phyloP scores from a whole-genome alignment of 1,284 basidiomycete genomes.

The Leccinum fallax region DNA sequence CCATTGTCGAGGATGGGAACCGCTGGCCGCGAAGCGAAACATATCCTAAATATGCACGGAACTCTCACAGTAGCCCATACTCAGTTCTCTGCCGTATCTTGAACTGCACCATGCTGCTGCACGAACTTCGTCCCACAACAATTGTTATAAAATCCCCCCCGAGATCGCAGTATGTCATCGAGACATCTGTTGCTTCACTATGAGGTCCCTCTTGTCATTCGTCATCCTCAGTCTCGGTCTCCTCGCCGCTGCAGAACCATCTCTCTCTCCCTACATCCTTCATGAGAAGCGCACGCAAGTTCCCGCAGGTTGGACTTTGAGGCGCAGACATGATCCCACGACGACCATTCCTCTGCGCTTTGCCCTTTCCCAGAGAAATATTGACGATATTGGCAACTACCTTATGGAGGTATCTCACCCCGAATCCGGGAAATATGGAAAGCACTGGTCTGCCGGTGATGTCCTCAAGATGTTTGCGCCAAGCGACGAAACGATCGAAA shows the following conservation, averaged over 20 bases:
- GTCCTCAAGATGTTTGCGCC: constrained; percentile 39
- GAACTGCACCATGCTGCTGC: constrained; percentile 7
- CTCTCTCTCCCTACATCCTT: constrained; percentile 15
- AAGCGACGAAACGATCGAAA: constrained; percentile 34
- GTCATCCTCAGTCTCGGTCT: constrained; percentile 23
- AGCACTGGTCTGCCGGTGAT: constrained; percentile 44
- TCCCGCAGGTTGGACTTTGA: constrained; percentile 38
- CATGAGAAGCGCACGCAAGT: constrained; percentile 41
- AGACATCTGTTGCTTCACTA: constrained; percentile 2
- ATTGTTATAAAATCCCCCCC: constrained; percentile 14
- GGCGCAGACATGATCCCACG: constrained; percentile 28
- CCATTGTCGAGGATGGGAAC: not conserved
- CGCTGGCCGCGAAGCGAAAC: not conserved
- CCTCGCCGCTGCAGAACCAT: constrained; percentile 13
- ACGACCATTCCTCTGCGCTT: constrained; percentile 38
- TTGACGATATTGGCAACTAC: constrained; percentile 40
- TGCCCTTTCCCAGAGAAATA: constrained; percentile 43
- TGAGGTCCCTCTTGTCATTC: constrained; percentile 20
- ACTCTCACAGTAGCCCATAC: constrained; percentile 7
- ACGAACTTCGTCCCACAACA: constrained; percentile 14
- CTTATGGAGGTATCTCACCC: constrained; percentile 48
- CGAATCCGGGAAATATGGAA: constrained; percentile 43
- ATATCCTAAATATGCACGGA: constrained; percentile 3
- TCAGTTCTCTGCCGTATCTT: constrained; percentile 9
- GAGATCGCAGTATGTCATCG: not conserved